Base-by-base conservation (phyloP, 768 basidiomycete genomes). In the Sporobolomyces phaffii region DNA sequence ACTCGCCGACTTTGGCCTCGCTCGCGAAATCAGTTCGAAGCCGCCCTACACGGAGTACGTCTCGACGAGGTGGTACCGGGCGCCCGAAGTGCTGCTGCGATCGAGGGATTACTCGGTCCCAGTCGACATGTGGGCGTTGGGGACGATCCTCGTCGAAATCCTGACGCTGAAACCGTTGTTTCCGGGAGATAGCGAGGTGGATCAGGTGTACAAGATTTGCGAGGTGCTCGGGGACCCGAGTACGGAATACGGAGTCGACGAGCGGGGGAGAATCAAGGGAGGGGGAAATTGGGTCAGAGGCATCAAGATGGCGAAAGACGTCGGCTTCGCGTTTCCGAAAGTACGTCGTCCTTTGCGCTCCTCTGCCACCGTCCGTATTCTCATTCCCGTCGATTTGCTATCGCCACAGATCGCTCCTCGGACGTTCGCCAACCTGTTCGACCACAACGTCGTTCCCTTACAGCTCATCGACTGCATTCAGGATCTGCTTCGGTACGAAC, bases 31-130 rank as follows among this genome's bases (percentile, higher is more conserved):
- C 5, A 82, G 81, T 60, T 91, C 90, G 72, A 78, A 81, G 61
- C 96, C 96, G 1, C 96, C 96, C 0, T 99, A 97, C 77, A 98
- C 96, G 31, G 96, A 98, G 80, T 98, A 99, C 76, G 96, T 99
- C 43, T 89, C 92, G 26, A 99, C 96, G n/a, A 83, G 96, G 44
- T 99, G 96, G 96, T 99, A 99, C 78, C 89, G 96, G 64, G 96
- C 96, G 0, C 96, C 96, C 20, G 96, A 99, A 77, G 92, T 99
- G 22, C 82, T 99, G 34, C 83, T 99, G 44, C 82, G 90, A 66
- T 91, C 90, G 74, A 84, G 86, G 62, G 89, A 97, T 77, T 99
- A 99, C 76, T 93, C 91, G 14, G 89, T 89, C 75, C 92, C 96
- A 6, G 94, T 99, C 29, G 96, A 99, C 75, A 91, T 98, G 89